These are phyloP conservation scores for Arabidopsis hybrid DNA, from an alignment of 441 rosid genomes.

Conservation along the genomic window DNA sequence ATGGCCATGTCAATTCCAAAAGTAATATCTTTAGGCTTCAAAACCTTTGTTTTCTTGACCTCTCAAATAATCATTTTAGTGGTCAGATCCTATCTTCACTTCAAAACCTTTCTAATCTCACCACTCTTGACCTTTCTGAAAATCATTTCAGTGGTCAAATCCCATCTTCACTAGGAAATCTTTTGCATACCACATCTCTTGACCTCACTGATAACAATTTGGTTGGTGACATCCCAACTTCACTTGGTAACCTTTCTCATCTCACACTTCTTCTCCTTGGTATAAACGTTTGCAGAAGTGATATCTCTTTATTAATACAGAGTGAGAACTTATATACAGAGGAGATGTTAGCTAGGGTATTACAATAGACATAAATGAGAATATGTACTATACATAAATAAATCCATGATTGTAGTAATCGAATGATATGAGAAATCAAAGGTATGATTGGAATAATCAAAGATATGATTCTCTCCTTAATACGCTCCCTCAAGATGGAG, in stretches of 20 bases:
- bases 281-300: too few species aligned
- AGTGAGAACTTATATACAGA: too few species aligned
- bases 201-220: neutral
- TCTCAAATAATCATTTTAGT: neutral
- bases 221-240: neutral
- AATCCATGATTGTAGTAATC: too few species aligned
- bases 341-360: too few species aligned
- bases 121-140: neutral
- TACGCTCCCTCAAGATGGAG: too few species aligned
- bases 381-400: too few species aligned
- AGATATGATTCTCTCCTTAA: too few species aligned
- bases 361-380: too few species aligned
- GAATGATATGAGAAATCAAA: too few species aligned
- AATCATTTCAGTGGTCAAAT: neutral
- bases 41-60: slow-evolving; percentile 2
- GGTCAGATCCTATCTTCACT: neutral
- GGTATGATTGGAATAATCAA: too few species aligned
- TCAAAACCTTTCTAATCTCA: neutral
- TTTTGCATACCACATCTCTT: neutral
- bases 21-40: slow-evolving; percentile 39
- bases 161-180: neutral
- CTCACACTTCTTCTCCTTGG: neutral
- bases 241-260: neutral
- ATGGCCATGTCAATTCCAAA: slow-evolving; percentile 13
- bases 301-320: too few species aligned